Conservation (phyloP, 768 basidiomycete genomes). For the Xerocomellus chrysenteron region DNA sequence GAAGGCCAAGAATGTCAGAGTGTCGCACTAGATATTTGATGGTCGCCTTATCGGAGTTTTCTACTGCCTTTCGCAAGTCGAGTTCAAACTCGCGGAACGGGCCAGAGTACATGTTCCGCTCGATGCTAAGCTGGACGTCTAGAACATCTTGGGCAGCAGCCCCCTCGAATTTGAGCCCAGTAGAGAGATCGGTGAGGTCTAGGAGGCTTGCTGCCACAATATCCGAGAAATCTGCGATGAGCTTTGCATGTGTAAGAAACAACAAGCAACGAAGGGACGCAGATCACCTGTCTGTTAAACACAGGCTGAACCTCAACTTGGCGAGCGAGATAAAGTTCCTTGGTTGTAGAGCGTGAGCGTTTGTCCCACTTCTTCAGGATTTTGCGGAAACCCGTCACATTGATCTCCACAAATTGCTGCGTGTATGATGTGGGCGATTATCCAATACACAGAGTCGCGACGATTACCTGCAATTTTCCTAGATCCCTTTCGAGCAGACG, state of each 20-base stretch:
- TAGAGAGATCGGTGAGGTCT: constrained; percentile 73
- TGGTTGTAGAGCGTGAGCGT: constrained; percentile 90
- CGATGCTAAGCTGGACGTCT: constrained; percentile 66
- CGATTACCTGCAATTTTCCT: constrained; percentile 83
- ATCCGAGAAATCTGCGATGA: constrained; percentile 93
- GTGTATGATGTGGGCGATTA: constrained; percentile 16
- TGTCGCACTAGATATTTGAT: constrained; percentile 70
- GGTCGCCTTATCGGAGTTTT: constrained; percentile 54
- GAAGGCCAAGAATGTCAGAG: constrained; percentile 64
- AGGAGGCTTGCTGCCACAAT: constrained; percentile 83
- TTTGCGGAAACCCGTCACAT: constrained; percentile 94
- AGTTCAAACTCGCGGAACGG: constrained; percentile 88
- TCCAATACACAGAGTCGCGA: constrained; percentile 9
- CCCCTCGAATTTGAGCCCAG: constrained; percentile 76
- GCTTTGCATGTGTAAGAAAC: constrained; percentile 42
- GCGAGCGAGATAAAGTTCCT: constrained; percentile 91
- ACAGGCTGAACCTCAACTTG: constrained; percentile 99
- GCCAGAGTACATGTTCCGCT: constrained; percentile 59
- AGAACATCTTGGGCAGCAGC: constrained; percentile 74
- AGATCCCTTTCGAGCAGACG: constrained; percentile 91
- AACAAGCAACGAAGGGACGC: background rate
- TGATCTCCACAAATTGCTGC: constrained; percentile 96
- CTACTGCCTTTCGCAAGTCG: constrained; percentile 77
- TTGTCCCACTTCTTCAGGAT: constrained; percentile 99
- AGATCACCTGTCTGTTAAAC: constrained; percentile 87